Conservation (phyloP, 148 eudicot genomes). For the Nepenthes gracilis region DNA sequence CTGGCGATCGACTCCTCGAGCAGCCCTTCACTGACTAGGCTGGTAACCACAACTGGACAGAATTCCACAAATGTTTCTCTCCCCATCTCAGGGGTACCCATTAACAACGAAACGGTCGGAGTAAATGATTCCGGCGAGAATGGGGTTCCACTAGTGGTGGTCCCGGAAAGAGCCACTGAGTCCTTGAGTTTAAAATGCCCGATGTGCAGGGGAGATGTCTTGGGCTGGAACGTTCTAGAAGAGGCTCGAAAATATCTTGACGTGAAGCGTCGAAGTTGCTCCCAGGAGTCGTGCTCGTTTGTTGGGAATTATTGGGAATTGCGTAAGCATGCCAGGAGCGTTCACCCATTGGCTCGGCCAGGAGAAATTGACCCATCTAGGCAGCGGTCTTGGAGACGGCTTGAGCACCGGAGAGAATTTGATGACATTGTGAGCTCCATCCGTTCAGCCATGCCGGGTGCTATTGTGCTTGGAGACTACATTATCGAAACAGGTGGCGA, state of each 20-base stretch:
- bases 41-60: conserved; percentile 14
- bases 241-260: conserved; percentile 63
- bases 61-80: background rate
- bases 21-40: conserved; percentile 8
- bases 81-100: conserved; percentile 6
- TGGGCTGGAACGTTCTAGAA: conserved; percentile 73
- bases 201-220: conserved; percentile 68
- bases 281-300: conserved; percentile 72
- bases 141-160: too few relatives aligned
- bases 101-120: background rate
- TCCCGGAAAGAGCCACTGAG: too few relatives aligned
- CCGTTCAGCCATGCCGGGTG: conserved; percentile 85
- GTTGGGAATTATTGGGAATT: conserved; percentile 65
- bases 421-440: conserved; percentile 83
- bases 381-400: conserved; percentile 67
- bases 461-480: conserved; percentile 82
- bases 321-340: conserved; percentile 72
- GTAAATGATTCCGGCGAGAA: too few relatives aligned
- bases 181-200: conserved; percentile 47
- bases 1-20: conserved; percentile 29
- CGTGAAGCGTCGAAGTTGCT: conserved; percentile 59
- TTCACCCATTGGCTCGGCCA: conserved; percentile 69
- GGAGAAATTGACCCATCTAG: conserved; percentile 77
- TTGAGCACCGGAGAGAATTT: conserved; percentile 72
- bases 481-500: conserved; percentile 61